phyloP scores from a whole-genome alignment of 2,329 filamentous ascomycete genomes.

The Cryphonectria parasitica region DNA sequence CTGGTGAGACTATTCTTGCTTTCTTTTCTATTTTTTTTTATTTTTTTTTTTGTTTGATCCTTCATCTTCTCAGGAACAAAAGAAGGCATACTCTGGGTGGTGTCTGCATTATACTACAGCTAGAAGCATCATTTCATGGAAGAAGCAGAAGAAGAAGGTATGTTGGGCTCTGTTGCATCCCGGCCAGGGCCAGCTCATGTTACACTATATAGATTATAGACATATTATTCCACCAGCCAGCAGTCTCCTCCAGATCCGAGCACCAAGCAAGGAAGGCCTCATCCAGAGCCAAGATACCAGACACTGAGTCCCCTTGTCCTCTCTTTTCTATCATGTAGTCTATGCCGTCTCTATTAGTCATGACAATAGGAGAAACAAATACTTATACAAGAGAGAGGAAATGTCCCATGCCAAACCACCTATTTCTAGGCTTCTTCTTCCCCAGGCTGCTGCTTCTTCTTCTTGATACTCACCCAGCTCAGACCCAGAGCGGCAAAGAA shows the following conservation, averaged over 20 bases:
- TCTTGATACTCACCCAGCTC: slow-evolving; percentile 59
- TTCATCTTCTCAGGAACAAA: too few species aligned
- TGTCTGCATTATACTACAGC: not conserved
- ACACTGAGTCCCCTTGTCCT: too few species aligned
- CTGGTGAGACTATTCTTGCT: slow-evolving; percentile 61
- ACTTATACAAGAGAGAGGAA: not conserved
- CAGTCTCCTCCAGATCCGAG: too few species aligned
- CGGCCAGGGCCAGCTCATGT: too few species aligned
- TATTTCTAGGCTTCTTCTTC: slow-evolving; percentile 16
- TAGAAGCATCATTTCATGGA: not conserved
- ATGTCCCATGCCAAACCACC: not conserved
- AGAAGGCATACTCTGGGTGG: too few species aligned
- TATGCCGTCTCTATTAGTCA: not conserved
- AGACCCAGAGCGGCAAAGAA: slow-evolving; percentile 50
- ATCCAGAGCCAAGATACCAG: too few species aligned
- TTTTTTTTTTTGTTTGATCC: too few species aligned
- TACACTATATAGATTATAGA: not conserved
- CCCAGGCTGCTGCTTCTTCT: slow-evolving; percentile 32
- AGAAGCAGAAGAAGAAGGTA: not conserved
- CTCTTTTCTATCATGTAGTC: not conserved
- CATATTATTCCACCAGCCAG: not conserved
- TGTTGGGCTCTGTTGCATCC: not conserved
- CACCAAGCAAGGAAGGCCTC: too few species aligned
- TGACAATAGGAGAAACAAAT: not conserved
- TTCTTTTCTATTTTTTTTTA: too few species aligned